Percentiles rank a stretch among this genome's conserved stretches.
These are phyloP conservation scores for Ligustrum vulgare DNA, from an alignment of 257 asterid genomes.

Conservation along the genomic window DNA sequence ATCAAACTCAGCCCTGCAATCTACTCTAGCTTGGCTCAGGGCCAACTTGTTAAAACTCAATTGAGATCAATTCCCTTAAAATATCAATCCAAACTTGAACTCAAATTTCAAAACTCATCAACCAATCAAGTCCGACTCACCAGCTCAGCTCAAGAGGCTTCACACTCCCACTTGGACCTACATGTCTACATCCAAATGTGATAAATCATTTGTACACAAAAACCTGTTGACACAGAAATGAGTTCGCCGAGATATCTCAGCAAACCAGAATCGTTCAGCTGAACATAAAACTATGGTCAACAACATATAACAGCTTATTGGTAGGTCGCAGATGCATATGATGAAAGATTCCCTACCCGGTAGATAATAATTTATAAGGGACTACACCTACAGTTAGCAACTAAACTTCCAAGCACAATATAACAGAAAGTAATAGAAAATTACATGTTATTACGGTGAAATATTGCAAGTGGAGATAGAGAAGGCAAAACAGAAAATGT, in stretches of 20 bases:
- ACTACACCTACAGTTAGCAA: background rate
- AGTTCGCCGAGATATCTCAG: background rate
- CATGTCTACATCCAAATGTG: background rate
- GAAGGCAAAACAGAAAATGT: constrained; percentile 11
- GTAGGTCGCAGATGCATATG: background rate
- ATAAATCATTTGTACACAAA: background rate
- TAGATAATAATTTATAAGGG: background rate
- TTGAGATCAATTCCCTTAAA: background rate
- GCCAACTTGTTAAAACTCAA: background rate
- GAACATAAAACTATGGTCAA: background rate
- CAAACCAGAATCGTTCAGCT: constrained; percentile 3
- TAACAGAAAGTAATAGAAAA: background rate
- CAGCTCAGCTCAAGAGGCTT: background rate
- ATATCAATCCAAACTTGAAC: background rate
- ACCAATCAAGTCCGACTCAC: background rate
- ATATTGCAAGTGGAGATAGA: constrained; percentile 9
- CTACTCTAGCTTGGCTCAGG: background rate
- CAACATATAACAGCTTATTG: background rate
- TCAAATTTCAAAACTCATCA: background rate
- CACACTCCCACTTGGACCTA: background rate
- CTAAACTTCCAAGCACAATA: constrained; percentile 9
- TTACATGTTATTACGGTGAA: constrained; percentile 15
- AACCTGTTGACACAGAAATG: background rate
- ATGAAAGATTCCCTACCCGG: background rate
- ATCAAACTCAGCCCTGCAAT: background rate